Evolutionary conservation across 2,329 filamentous ascomycete species (phyloP).

Genomic region (Cytospora piceae): DNA sequence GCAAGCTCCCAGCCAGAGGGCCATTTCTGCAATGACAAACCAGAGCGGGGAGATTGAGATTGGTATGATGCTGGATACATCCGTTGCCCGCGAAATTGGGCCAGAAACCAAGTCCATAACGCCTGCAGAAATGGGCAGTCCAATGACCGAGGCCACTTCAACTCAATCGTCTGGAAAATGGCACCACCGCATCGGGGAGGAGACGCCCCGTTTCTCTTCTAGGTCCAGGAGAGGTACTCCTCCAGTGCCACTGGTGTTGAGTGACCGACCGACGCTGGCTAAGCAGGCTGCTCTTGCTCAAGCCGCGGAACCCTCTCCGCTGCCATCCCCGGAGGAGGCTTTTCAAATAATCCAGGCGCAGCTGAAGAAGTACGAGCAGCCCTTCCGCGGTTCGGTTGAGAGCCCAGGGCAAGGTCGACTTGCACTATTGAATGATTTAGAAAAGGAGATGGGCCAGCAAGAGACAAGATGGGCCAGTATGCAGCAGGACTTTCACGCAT

Average conservation of each 20-base stretch:
- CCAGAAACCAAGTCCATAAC: background rate
- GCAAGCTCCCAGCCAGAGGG: slow-evolving; percentile 40
- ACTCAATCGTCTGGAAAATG: slow-evolving; percentile 42
- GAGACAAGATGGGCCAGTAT: slow-evolving; percentile 64
- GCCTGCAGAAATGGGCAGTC: slow-evolving; percentile 32
- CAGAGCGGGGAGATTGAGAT: slow-evolving; percentile 45
- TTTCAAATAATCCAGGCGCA: slow-evolving; percentile 56
- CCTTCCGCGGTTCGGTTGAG: slow-evolving; percentile 41
- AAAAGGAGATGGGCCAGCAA: slow-evolving; percentile 64
- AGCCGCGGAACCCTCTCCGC: slow-evolving; percentile 53
- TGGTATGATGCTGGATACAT: slow-evolving; percentile 50
- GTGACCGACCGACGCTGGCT: slow-evolving; percentile 40
- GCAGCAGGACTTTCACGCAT: slow-evolving; percentile 50
- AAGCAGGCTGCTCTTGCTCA: slow-evolving; percentile 50
- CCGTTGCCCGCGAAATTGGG: slow-evolving; percentile 32
- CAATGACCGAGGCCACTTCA: slow-evolving; percentile 31
- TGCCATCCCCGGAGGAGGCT: slow-evolving; percentile 56
- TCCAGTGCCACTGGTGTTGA: slow-evolving; percentile 59
- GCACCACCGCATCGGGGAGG: slow-evolving; percentile 62
- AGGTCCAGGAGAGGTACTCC: slow-evolving; percentile 58
- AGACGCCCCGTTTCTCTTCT: slow-evolving; percentile 62
- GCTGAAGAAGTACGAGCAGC: slow-evolving; percentile 52
- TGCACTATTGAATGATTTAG: slow-evolving; percentile 60
- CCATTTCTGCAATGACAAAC: slow-evolving; percentile 33
- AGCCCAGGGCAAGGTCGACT: slow-evolving; percentile 47